Base-by-base conservation (phyloP, 2,329 filamentous ascomycete genomes). In the Bipolaris sorokiniana region DNA sequence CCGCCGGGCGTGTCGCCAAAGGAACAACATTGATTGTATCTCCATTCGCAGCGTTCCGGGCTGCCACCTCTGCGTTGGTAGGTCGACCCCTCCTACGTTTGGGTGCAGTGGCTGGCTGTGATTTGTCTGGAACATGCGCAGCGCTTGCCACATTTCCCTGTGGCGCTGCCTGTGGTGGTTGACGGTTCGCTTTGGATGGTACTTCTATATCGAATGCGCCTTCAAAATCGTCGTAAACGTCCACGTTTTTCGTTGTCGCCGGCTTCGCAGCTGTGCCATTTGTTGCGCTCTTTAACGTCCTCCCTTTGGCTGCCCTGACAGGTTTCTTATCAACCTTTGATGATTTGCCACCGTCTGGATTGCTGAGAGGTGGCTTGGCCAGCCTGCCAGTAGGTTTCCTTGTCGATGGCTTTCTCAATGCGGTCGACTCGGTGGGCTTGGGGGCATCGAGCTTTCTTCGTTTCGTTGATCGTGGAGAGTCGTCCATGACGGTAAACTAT, bases 151-250 rank as follows among this genome's bases (percentile, higher is more conserved):
- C 61, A 13, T 57, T 48, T 26, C 62, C 58, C 11, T 55, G 56
- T 15, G 59, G 56, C 18, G 59, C 58, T 45, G 56, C 52, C 3
- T 53, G 47, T 20, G 61, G 28, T 48, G 42, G 44, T 36, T 49
- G 54, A 20, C 48, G 57, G 10, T 50, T 51, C 20, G 44, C 36
- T 48, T 41, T 37, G 3, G 54, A 50, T n/a, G 58, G 52, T 34
- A 51, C 44, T n/a, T 54, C 26, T 7, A 73, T 73, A 38, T 75
- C 61, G 51, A 78, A 63, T 7, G 77, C 78, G 28, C 78, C 77
- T 44, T 80, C 78, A 34, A 80, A 76, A 50, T 80, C 78, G 54
- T 80, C 78, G 59, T 79, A 80, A 13, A 79, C 60, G 48, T 78
- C 77, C 28, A 71, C 64, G 6, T 73, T 62, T 20, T 68, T 59